Conservation (phyloP, 2,329 filamentous ascomycete species). For the Cladosporium sp. region DNA sequence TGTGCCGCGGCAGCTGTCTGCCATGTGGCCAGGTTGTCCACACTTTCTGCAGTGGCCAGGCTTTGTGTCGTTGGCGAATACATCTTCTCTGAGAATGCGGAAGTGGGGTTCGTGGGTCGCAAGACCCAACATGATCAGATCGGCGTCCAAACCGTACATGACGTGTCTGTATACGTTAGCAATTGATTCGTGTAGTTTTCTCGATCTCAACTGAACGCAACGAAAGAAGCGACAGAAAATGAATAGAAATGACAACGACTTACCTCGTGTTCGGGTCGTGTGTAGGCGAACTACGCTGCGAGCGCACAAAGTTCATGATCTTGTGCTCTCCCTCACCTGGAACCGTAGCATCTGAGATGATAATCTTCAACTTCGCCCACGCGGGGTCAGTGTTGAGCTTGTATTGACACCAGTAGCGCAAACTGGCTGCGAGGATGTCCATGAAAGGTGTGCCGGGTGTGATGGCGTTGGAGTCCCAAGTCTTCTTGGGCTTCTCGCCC, state of each 20-base stretch:
- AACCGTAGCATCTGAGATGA: slow-evolving; percentile 97
- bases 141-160: slow-evolving; percentile 95
- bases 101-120: slow-evolving; percentile 98
- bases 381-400: slow-evolving; percentile 96
- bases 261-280: slow-evolving; percentile 83
- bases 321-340: slow-evolving; percentile 99
- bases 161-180: slow-evolving; percentile 66
- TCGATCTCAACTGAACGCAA: background rate
- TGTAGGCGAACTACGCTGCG: slow-evolving; percentile 84
- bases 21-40: slow-evolving; percentile 88
- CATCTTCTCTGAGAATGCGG: slow-evolving; percentile 92
- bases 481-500: slow-evolving; percentile 71
- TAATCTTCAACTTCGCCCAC: slow-evolving; percentile 95
- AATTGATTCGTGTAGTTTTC: background rate
- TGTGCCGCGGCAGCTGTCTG: slow-evolving; percentile 78
- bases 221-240: slow-evolving; percentile 18
- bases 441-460: slow-evolving; percentile 98
- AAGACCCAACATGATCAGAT: slow-evolving; percentile 97
- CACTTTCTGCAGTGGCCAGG: slow-evolving; percentile 82
- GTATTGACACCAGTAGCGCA: slow-evolving; percentile 96
- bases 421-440: slow-evolving; percentile 85
- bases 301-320: slow-evolving; percentile 97
- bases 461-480: slow-evolving; percentile 86
- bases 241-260: slow-evolving; percentile 11
- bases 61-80: slow-evolving; percentile 88